Conservation (phyloP, 2,329 filamentous ascomycete genomes). For the Neospermospora avenae region DNA sequence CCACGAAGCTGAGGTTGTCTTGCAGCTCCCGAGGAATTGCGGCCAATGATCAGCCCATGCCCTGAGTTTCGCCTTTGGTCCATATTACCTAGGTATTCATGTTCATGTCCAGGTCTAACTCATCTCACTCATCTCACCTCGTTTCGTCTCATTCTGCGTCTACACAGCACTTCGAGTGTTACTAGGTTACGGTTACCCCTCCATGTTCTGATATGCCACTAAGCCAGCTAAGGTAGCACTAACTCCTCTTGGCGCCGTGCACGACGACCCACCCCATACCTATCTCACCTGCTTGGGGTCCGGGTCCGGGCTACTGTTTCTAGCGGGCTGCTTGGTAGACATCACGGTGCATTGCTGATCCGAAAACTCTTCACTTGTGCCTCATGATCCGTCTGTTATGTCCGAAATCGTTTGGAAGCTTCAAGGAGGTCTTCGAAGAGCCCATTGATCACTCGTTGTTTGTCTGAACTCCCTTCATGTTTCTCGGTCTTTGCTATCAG, state of each 20-base stretch:
- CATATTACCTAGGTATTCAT: not conserved
- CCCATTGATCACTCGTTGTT: not conserved
- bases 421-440: not conserved
- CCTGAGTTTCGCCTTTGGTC: not conserved
- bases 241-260: not conserved
- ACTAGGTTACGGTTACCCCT: not conserved
- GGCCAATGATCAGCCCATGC: not conserved
- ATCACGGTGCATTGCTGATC: conserved; percentile 3
- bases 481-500: not conserved
- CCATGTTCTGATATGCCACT: not conserved
- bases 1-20: not conserved
- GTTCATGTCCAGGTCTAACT: too few species aligned
- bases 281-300: too few species aligned
- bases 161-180: too few species aligned
- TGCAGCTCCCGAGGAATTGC: not conserved
- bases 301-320: too few species aligned
- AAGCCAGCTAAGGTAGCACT: not conserved
- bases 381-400: not conserved
- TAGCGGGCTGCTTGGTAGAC: not conserved
- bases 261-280: not conserved
- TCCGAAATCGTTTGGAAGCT: not conserved
- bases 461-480: not conserved
- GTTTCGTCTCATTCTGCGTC: too few species aligned
- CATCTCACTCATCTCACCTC: too few species aligned
- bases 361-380: not conserved